Evolutionary conservation across 2,329 filamentous ascomycete species (phyloP), one percentile per base, ranked within the genome.

Genomic region (Fusarium domesticum): DNA sequence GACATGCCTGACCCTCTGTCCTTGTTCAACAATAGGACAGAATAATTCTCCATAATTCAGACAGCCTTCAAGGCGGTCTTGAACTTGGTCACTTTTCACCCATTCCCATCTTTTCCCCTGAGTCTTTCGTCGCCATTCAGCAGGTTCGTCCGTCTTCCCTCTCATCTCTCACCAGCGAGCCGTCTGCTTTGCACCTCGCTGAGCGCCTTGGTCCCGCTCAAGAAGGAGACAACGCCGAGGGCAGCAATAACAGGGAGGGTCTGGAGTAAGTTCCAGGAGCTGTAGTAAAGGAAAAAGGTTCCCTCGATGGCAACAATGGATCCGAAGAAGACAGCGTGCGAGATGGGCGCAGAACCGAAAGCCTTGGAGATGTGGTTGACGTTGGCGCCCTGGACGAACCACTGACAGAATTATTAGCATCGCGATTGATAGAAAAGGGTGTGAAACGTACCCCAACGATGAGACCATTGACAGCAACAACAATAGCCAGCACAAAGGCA

Each of bases 231-330:
- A 18, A 78, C 69, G 14, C 84, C 83, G 20, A 93, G 79, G 34
- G 83, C 70, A 25, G 75, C 75, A 42, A 85, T 83, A 18, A 83
- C 83, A 5, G 90, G 91, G 38, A 98, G 75, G 12, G 82, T 83
- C 73, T 96, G 85, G 77, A 97, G 96, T 35, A 98, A 75, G 62
- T 85, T 96, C 91, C 92, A 96, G 62, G 73, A 81, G 41, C 80
- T 85, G 71, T 97, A 97, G 77, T 98, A 98, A 55, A 96, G 71
- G 74, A 93, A 92, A 71, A 98, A 96, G 44, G 96, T 83, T 14
- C 80, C 87, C 68, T 98, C 93, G 75, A 98, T 87, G 17, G 84
- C 83, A 31, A 96, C 50, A 43, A 98, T 82, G 5, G 90, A 96
- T 39, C 87, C 87, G 57, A 95, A 87, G 74, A 97, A 98, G 25